Base-by-base conservation (phyloP, 1,139 yeast species). In the Pichia inconspicua region DNA sequence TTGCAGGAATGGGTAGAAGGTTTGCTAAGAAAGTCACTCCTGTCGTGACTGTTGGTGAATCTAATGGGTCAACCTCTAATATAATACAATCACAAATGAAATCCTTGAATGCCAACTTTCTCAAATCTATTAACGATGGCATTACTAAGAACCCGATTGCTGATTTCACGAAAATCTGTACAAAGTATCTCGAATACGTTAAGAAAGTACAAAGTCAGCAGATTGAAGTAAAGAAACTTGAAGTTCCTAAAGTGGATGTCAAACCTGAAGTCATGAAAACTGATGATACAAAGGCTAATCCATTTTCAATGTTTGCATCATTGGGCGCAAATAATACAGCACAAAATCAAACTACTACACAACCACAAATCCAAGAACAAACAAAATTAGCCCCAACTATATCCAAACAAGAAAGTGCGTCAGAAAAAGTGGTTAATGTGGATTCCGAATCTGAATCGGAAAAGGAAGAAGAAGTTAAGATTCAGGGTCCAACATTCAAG, bases 71-170 rank as follows among this genome's bases (percentile, higher is more conserved):
- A 39, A n/a, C 8, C 2, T 39, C 41, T 2, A 43, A 34, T 41
- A 40, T n/a, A 40, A 40, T 10, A 58, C 66, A 30, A 66, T 68
- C 66, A 15, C 78, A 79, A 58, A 62, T 81, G 36, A 77, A 74
- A 58, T 95, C 95, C 1, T 72, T 88, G 61, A 87, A 87, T 62
- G 75, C 77, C 27, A 78, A 74, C 52, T 84, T 88, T 56, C 66
- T 77, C 30, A 71, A 72, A 22, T 70, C 78, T 31, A 63, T 88
- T 43, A 67, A 68, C 35, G 66, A 69, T 35, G 68, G 75, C 28
- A 64, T 73, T 42, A 57, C 60, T 1, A 66, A 69, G 4, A 76
- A 78, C 52, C 74, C 82, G 0, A 69, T 78, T 22, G 82, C 77
- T 0, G 79, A 85, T 57, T 77, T 85, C 61, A 67, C 78, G 0